Evolutionary conservation across 2,329 filamentous ascomycete species (phyloP), one percentile per base, ranked within the genome.

Genomic region (Fusarium oligoseptatum): DNA sequence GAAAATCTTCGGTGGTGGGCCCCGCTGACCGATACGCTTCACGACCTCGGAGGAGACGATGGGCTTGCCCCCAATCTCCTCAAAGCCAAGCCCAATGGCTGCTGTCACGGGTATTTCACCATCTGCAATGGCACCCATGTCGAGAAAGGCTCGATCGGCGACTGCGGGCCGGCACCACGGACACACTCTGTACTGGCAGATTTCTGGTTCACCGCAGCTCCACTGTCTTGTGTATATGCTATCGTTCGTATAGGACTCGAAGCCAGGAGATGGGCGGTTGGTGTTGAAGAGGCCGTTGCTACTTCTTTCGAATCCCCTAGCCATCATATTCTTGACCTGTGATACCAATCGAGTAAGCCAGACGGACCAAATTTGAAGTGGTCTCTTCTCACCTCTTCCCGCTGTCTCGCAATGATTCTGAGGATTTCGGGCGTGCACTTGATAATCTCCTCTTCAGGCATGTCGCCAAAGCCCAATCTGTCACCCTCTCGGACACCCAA

Each of bases 141-240:
- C 88, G 24, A 91, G 79, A 68, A 82, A 88, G 1, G 85, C 78
- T 32, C 89, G 85, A 15, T 86, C 83, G 24, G 81, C 78, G 29
- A 81, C 84, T 1, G 79, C 80, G 6, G 84, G 84, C 4, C 88
- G 86, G 72, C 90, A 91, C 8, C 67, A 69, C 4, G 85, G 84
- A 70, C 89, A 92, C 48, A 85, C 83, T 68, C 83, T 88, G 80
- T 84, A 87, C 50, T 85, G 83, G 68, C 89, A 91, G 76, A 89
- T 87, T 1, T 83, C 74, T 1, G 76, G 76, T 22, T 78, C 70
- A 41, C 70, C 70, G 20, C 82, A 81, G 7, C 85, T 73, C 85
- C 85, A 88, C 15, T 83, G 81, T 63, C 80, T 81, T 43, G 74
- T 76, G 27, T 76, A 76, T n/a, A 75, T 70, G 64, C 73, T 66